Percentiles rank a stretch among this genome's conserved stretches.
These are phyloP conservation scores for Phytophthora pisi DNA, from an alignment of 352 stramenopile species.

Conservation along the genomic window DNA sequence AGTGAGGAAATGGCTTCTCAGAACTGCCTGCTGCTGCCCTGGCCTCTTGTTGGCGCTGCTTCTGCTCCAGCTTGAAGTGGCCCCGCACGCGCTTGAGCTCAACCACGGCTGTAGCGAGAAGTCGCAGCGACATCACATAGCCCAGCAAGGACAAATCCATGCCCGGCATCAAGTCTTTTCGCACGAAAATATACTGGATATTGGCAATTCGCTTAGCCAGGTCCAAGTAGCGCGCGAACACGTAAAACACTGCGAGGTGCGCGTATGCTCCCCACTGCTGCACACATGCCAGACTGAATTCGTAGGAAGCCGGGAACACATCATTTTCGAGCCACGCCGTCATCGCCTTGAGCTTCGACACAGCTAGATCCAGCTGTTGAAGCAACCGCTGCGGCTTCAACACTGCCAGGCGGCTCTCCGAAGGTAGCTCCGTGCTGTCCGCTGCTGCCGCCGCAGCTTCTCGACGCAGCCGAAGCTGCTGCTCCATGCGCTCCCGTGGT, in stretches of 20 bases:
- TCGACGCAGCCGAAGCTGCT: constrained; percentile 64
- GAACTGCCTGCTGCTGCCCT: constrained; percentile 15
- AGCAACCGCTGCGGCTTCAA: constrained; percentile 29
- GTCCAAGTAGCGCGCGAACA: constrained; percentile 74
- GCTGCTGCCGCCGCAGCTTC: constrained; percentile 27
- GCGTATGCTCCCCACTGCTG: constrained; percentile 55
- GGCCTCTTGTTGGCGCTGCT: constrained; percentile 47
- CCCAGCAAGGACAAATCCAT: constrained; percentile 80
- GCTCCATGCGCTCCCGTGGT: constrained; percentile 79
- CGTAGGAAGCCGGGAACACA: constrained; percentile 60
- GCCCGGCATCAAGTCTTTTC: constrained; percentile 56
- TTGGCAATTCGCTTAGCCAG: constrained; percentile 68
- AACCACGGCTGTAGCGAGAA: constrained; percentile 52
- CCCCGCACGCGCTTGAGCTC: constrained; percentile 60
- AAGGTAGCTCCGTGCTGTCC: background rate
- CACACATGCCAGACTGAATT: constrained; percentile 56
- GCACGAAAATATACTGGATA: constrained; percentile 83
- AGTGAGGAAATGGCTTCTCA: constrained; percentile 32
- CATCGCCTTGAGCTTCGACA: constrained; percentile 51
- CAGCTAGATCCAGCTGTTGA: constrained; percentile 48
- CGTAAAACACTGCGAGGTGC: constrained; percentile 80
- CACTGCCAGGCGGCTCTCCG: constrained; percentile 6
- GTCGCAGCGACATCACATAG: constrained; percentile 79
- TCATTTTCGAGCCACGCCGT: constrained; percentile 47
- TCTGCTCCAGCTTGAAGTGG: constrained; percentile 51